Conservation (phyloP, 2,329 filamentous ascomycete genomes). For the Ambrosiella beaveri region DNA sequence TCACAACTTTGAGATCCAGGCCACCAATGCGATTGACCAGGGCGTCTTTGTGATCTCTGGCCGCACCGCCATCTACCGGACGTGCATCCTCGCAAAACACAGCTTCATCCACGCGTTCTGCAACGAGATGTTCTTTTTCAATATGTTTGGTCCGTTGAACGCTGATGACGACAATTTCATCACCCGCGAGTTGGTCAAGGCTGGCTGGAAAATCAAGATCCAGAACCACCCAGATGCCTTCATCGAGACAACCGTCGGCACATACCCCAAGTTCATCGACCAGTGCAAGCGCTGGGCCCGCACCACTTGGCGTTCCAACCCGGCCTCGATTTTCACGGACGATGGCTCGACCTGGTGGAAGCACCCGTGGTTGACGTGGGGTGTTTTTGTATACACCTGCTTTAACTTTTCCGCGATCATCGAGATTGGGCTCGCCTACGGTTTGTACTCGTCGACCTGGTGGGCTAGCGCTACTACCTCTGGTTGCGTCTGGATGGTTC, state of each 20-base stretch:
- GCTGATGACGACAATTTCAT: slow-evolving; percentile 46
- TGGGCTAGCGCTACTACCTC: neutral
- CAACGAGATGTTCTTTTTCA: slow-evolving; percentile 33
- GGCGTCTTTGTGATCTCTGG: slow-evolving; percentile 42
- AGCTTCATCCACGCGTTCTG: slow-evolving; percentile 28
- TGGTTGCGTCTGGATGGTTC: neutral
- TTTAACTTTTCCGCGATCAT: slow-evolving; percentile 38
- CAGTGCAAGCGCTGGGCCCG: slow-evolving; percentile 41
- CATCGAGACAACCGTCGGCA: slow-evolving; percentile 36
- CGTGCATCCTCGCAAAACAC: slow-evolving; percentile 28
- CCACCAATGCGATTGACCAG: slow-evolving; percentile 38
- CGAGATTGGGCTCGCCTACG: slow-evolving; percentile 27
- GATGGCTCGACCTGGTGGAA: slow-evolving; percentile 10
- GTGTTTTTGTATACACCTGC: slow-evolving; percentile 36
- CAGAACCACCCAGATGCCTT: slow-evolving; percentile 31
- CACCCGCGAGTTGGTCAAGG: slow-evolving; percentile 33
- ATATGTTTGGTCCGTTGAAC: slow-evolving; percentile 27
- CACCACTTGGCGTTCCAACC: slow-evolving; percentile 40
- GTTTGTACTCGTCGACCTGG: slow-evolving; percentile 13
- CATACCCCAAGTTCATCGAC: slow-evolving; percentile 28
- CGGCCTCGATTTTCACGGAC: slow-evolving; percentile 25
- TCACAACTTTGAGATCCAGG: slow-evolving; percentile 43
- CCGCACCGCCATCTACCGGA: slow-evolving; percentile 34
- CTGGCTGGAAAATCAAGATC: slow-evolving; percentile 36
- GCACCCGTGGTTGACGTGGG: slow-evolving; percentile 36